phyloP scores from a whole-genome alignment of 2,329 filamentous ascomycete genomes.

The Epichloe aotearoae region DNA sequence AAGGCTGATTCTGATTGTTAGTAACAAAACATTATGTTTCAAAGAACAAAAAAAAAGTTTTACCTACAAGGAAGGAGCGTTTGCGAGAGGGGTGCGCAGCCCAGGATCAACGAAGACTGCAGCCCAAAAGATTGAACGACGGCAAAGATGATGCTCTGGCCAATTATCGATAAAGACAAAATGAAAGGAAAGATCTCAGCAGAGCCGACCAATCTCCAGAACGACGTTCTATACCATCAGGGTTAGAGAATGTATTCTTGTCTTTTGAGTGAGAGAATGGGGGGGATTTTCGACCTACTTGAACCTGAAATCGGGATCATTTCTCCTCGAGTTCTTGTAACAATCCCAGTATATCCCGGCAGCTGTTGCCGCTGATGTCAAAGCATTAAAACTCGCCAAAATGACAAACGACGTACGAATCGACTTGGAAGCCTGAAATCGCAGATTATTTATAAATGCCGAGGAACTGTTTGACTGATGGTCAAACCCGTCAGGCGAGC shows the following conservation, averaged over 20 bases:
- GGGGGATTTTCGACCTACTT: slow-evolving; percentile 19
- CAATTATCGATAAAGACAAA: slow-evolving; percentile 41
- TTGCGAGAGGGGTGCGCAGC: slow-evolving; percentile 42
- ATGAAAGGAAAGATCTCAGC: slow-evolving; percentile 42
- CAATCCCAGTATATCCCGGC: slow-evolving; percentile 44
- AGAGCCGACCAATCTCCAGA: slow-evolving; percentile 31
- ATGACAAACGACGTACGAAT: slow-evolving; percentile 49
- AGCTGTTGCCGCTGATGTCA: slow-evolving; percentile 43
- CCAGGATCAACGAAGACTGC: slow-evolving; percentile 32
- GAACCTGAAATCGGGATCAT: slow-evolving; percentile 25
- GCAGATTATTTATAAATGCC: slow-evolving; percentile 35
- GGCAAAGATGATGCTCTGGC: slow-evolving; percentile 45
- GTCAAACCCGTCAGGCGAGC: slow-evolving; percentile 12
- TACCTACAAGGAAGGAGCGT: slow-evolving; percentile 45
- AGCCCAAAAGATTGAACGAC: slow-evolving; percentile 43
- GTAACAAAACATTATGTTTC: not conserved
- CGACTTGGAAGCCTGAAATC: slow-evolving; percentile 40
- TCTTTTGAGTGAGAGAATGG: not conserved
- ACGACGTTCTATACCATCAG: slow-evolving; percentile 17
- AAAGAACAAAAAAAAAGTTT: not conserved
- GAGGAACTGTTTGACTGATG: slow-evolving; percentile 29
- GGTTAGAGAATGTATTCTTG: not conserved
- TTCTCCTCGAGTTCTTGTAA: slow-evolving; percentile 32
- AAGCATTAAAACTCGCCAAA: slow-evolving; percentile 45
- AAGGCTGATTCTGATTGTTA: slow-evolving; percentile 34